Base-by-base conservation (phyloP, 495 filamentous ascomycete genomes). In the Neurospora sp. region DNA sequence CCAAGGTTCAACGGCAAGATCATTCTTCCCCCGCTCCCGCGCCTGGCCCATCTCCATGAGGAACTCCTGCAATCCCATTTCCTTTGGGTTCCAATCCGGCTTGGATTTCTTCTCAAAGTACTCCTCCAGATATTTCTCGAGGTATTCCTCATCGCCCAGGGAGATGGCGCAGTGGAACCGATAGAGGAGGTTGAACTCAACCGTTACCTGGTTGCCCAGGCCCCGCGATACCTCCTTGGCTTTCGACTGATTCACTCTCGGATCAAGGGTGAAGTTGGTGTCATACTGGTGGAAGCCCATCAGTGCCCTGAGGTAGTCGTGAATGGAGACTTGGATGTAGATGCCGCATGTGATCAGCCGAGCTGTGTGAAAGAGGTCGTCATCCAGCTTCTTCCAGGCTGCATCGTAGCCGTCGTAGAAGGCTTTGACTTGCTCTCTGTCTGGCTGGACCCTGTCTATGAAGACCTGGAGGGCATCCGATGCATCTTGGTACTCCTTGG, bases 241-340 rank as follows among this genome's bases (percentile, higher is more conserved):
- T 23, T 79, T 75, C 49, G 84, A 80, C 77, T 86, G 84, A 54
- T 92, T 86, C 14, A 84, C 85, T 40, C 92, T 88, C 49, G 92
- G 92, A 77, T 92, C 92, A 70, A 95, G 85, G 60, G 92, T 92
- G 91, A 92, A 95, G 3, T 90, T 91, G n/a, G 90, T 90, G 80
- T 92, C 90, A 70, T 84, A 88, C 72, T 91, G 85, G 81, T 94
- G 93, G 74, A 94, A 81, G 78, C 93, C 93, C 80, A 94, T 85
- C 76, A 95, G 92, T 14, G 91, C 93, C 49, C 93, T 88, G 70
- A 95, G 86, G 79, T 95, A 95, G 80, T 95, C 93, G 72, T 91
- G 89, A 44, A 95, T 80, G 16, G 91, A 90, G 76, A 93, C 90
- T 79, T 95, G 93, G 76, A 93, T 91, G 77, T 93, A 95, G 3